Conservation (phyloP, 129 eudicot species). For the Sambucus nigra region DNA sequence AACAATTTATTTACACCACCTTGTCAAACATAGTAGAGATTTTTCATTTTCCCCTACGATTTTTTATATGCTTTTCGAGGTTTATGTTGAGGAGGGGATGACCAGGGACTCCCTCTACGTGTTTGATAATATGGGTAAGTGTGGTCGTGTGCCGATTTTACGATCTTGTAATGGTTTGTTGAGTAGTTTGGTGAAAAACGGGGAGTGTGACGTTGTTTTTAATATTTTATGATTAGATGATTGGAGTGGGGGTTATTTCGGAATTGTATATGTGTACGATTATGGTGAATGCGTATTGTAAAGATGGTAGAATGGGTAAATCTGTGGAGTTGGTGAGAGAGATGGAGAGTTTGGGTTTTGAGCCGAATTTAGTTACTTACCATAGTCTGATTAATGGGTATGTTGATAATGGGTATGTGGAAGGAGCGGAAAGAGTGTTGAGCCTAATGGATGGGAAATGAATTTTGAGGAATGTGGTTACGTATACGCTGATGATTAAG, state of each 20-base stretch:
- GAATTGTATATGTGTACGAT: slow-evolving; percentile 76
- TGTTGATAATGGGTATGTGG: slow-evolving; percentile 45
- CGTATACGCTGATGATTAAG: slow-evolving; percentile 57
- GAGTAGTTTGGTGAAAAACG: slow-evolving; percentile 46
- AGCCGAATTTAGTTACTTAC: slow-evolving; percentile 56
- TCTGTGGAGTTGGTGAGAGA: slow-evolving; percentile 43
- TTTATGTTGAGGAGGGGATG: slow-evolving; percentile 54
- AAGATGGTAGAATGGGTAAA: slow-evolving; percentile 40
- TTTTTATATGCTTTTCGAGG: slow-evolving; percentile 60
- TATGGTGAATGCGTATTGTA: slow-evolving; percentile 76
- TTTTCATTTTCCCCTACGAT: slow-evolving; percentile 65
- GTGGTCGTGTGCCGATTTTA: slow-evolving; percentile 55
- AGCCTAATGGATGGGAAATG: slow-evolving; percentile 39
- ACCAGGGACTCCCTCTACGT: slow-evolving; percentile 49
- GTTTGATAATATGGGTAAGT: slow-evolving; percentile 78
- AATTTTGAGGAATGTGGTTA: slow-evolving; percentile 46
- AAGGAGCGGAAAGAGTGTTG: slow-evolving; percentile 50
- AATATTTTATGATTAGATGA: slow-evolving; percentile 68
- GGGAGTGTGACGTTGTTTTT: slow-evolving; percentile 33
- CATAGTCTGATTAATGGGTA: slow-evolving; percentile 78
- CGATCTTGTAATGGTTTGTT: slow-evolving; percentile 69
- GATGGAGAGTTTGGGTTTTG: slow-evolving; percentile 42
- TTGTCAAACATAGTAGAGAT: slow-evolving; percentile 41
- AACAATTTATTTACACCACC: slow-evolving; percentile 26
- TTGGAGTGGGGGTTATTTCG: slow-evolving; percentile 43